A percentile compares a stretch with the other conserved stretches of the same genome.
Conservation (phyloP, 108 stramenopile genomes). For the Nitzschia sp. region DNA sequence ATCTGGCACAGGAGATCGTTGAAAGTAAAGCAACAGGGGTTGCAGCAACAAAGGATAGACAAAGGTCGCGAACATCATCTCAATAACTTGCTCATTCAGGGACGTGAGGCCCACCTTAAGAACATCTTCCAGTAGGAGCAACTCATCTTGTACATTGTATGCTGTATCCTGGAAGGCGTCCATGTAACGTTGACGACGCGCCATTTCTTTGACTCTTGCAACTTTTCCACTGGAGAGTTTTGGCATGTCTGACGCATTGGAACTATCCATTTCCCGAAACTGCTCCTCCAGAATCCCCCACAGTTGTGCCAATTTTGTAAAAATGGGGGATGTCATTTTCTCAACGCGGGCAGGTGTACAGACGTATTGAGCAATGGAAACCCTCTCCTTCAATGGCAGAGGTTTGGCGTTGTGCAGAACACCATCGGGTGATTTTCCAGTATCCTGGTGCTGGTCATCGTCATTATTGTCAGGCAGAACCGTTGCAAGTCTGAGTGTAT, state of each 20-base stretch:
- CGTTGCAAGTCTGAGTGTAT: slow-evolving; percentile 75
- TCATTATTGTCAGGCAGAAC: slow-evolving; percentile 31
- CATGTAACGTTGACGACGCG: slow-evolving; percentile 34
- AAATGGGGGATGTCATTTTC: slow-evolving; percentile 69
- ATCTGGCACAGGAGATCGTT: slow-evolving; percentile 39
- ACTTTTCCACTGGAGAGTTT: slow-evolving; percentile 27
- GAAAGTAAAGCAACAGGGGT: slow-evolving; percentile 71
- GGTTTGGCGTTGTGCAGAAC: slow-evolving; percentile 60
- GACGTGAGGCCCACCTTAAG: slow-evolving; percentile 77
- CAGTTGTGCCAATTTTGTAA: slow-evolving; percentile 65
- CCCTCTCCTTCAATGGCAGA: slow-evolving; percentile 72
- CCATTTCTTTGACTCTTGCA: slow-evolving; percentile 38
- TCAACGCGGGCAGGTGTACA: slow-evolving; percentile 76
- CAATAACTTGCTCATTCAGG: slow-evolving; percentile 85
- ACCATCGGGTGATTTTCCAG: slow-evolving; percentile 55
- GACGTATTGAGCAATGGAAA: slow-evolving; percentile 78
- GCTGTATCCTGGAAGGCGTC: slow-evolving; percentile 53
- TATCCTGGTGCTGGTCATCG: slow-evolving; percentile 16
- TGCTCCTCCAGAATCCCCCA: slow-evolving; percentile 78
- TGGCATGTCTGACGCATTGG: slow-evolving; percentile 9
- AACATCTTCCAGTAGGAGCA: slow-evolving; percentile 79
- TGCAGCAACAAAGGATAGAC: slow-evolving; percentile 83
- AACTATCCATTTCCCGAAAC: slow-evolving; percentile 57
- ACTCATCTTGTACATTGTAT: slow-evolving; percentile 76
- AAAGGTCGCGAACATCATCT: slow-evolving; percentile 89